Base-by-base conservation (phyloP, 768 basidiomycete species). In the Psilocybe cyanescens region DNA sequence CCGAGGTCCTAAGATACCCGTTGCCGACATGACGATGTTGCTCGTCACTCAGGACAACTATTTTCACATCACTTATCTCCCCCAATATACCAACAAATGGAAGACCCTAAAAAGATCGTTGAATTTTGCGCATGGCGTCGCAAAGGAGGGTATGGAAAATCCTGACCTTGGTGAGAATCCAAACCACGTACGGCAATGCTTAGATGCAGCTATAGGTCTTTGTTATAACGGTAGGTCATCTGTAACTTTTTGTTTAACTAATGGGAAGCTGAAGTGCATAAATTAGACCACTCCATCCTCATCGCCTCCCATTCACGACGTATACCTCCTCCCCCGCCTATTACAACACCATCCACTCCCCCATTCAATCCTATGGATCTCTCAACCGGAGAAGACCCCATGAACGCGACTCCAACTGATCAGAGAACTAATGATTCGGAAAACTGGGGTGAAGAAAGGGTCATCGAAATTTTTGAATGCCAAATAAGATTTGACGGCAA, bases 11-110 rank as follows among this genome's bases (percentile, higher is more conserved):
- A 65, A 65, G 8, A 80, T 82, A 16, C 84, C 84, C 3, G 71
- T 85, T 1, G 80, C 83, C 16, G 78, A 76, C 50, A 81, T 84
- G n/a, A 82, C 83, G 7, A 76, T 92, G 46, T 63, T 90, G 9
- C 76, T 90, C 11, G 84, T 92, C 14, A 90, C 89, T 0, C 84
- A 90, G 72, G 79, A 85, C 58, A 84, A 87, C 53, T 79, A 78
- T 35, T 73, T 87, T 17, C 78, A 83, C 53, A 68, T 88, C 49
- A 85, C 80, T 70, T 87, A 83, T 66, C 69, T 86, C 47, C 83
- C 83, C 14, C 75, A 82, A 49, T 81, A 81, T 64, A 49, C 68
- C 2, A 68, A 78, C 1, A 71, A 76, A 8, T 66, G 88, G 30
- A 83, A 79, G 68, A 76, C 80, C 45, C 66, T 87, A 31, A 81